Conservation (phyloP, 2,329 filamentous ascomycete genomes). For the Cladophialophora bantiana region DNA sequence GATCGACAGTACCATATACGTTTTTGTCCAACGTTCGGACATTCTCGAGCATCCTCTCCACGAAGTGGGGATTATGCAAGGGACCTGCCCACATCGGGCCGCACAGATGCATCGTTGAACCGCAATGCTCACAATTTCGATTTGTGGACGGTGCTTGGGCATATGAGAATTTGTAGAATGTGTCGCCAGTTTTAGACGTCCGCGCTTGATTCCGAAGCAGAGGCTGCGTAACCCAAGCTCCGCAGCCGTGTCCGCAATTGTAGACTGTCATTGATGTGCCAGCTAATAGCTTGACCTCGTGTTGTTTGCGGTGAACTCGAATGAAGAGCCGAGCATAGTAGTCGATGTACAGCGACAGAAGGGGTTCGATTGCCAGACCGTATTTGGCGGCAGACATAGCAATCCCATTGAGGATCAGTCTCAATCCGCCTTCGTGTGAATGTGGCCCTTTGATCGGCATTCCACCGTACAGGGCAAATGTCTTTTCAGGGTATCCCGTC, state of each 20-base stretch:
- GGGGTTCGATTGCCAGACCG: slow-evolving; percentile 85
- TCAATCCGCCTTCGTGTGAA: slow-evolving; percentile 87
- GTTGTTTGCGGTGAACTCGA: slow-evolving; percentile 77
- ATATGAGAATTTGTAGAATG: slow-evolving; percentile 80
- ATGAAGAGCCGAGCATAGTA: slow-evolving; percentile 94
- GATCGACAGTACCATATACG: slow-evolving; percentile 78
- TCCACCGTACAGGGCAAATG: slow-evolving; percentile 91
- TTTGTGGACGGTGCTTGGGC: slow-evolving; percentile 73
- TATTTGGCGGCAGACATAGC: slow-evolving; percentile 82
- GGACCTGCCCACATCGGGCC: slow-evolving; percentile 96
- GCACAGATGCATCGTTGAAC: slow-evolving; percentile 81
- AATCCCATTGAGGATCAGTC: slow-evolving; percentile 83
- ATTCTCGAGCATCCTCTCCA: slow-evolving; percentile 76
- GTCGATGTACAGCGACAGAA: slow-evolving; percentile 92
- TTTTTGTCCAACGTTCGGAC: slow-evolving; percentile 71
- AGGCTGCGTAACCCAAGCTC: slow-evolving; percentile 85
- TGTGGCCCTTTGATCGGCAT: slow-evolving; percentile 82
- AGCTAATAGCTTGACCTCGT: slow-evolving; percentile 86
- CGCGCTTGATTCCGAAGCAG: slow-evolving; percentile 73
- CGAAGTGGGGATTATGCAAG: slow-evolving; percentile 82
- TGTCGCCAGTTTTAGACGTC: slow-evolving; percentile 72
- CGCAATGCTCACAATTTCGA: slow-evolving; percentile 80
- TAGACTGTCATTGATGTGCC: slow-evolving; percentile 94
- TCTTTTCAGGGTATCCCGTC: slow-evolving; percentile 91
- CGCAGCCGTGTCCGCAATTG: slow-evolving; percentile 87